Percentiles rank a stretch among this genome's conserved stretches.
These are phyloP conservation scores for Aspergillus carlsbadensis DNA, from an alignment of 495 filamentous ascomycete genomes.

Conservation along the genomic window DNA sequence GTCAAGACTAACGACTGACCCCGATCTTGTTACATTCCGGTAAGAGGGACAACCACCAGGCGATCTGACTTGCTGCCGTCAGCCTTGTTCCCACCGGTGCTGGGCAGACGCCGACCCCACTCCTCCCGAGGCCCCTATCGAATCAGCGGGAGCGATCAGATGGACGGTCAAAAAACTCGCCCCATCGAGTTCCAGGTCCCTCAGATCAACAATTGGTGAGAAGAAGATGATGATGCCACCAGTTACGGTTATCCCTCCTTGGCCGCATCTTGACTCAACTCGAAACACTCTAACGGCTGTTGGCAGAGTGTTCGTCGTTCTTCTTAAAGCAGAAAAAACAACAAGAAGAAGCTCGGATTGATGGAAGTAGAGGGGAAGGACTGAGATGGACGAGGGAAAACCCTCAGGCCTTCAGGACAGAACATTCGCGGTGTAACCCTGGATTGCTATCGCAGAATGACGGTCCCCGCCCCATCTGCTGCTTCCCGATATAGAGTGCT, in stretches of 20 bases:
- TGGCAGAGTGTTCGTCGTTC: conserved; percentile 17
- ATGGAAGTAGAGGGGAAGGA: background rate
- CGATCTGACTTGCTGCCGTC: conserved; percentile 30
- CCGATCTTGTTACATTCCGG: conserved; percentile 26
- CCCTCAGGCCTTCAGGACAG: background rate
- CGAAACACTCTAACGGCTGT: conserved; percentile 48
- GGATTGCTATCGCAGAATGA: conserved; percentile 5
- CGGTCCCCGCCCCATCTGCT: conserved; percentile 11
- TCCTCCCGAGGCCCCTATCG: conserved; percentile 21
- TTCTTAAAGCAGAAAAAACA: background rate
- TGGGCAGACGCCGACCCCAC: conserved; percentile 18
- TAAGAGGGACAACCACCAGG: conserved; percentile 15
- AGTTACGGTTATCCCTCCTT: conserved; percentile 21
- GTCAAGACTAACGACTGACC: background rate
- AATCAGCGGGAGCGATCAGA: conserved; percentile 8
- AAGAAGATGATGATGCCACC: conserved; percentile 13
- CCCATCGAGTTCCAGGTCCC: conserved; percentile 23
- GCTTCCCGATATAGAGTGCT: conserved; percentile 18
- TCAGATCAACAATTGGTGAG: conserved; percentile 6
- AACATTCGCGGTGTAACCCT: conserved; percentile 18
- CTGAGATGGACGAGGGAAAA: background rate
- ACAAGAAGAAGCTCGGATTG: background rate
- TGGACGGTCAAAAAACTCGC: conserved; percentile 1
- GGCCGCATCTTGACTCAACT: conserved; percentile 40
- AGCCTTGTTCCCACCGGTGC: conserved; percentile 36